Conservation (phyloP, 2,329 filamentous ascomycete species). For the Colletotrichum somersetense region DNA sequence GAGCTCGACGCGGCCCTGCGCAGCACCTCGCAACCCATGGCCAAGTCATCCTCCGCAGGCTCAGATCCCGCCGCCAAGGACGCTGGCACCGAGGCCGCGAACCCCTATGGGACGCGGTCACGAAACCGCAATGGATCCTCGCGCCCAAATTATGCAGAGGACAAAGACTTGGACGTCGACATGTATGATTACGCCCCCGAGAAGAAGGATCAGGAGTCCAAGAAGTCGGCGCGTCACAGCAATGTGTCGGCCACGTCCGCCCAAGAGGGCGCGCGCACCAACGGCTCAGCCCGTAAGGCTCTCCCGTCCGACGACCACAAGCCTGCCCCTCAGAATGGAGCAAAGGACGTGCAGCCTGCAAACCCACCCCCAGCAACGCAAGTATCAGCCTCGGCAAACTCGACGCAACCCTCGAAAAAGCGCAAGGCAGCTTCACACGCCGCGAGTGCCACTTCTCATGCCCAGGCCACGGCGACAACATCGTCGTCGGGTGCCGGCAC, state of each 20-base stretch:
- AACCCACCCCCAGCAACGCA: conserved; percentile 45
- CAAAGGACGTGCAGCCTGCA: conserved; percentile 52
- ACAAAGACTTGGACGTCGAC: conserved; percentile 90
- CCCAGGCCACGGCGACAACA: conserved; percentile 43
- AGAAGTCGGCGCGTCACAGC: conserved; percentile 67
- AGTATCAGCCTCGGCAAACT: conserved; percentile 64
- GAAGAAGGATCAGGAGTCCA: conserved; percentile 67
- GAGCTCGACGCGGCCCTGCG: conserved; percentile 50
- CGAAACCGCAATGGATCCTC: conserved; percentile 85
- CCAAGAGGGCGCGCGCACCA: conserved; percentile 50
- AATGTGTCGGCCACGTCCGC: conserved; percentile 55
- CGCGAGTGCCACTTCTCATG: conserved; percentile 35
- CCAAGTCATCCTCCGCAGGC: conserved; percentile 60
- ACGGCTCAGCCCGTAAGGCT: conserved; percentile 57
- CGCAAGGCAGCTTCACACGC: conserved; percentile 76
- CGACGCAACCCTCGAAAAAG: conserved; percentile 76
- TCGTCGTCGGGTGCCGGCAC: conserved; percentile 48
- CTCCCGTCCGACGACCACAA: conserved; percentile 56
- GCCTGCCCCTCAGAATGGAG: conserved; percentile 51
- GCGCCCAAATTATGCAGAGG: conserved; percentile 95
- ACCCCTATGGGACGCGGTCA: conserved; percentile 91
- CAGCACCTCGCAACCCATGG: conserved; percentile 59
- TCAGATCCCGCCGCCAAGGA: conserved; percentile 64
- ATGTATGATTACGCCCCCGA: conserved; percentile 76
- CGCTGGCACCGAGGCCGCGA: conserved; percentile 63